Conservation (phyloP, 768 basidiomycete species). For the Lactarius akahatsu region DNA sequence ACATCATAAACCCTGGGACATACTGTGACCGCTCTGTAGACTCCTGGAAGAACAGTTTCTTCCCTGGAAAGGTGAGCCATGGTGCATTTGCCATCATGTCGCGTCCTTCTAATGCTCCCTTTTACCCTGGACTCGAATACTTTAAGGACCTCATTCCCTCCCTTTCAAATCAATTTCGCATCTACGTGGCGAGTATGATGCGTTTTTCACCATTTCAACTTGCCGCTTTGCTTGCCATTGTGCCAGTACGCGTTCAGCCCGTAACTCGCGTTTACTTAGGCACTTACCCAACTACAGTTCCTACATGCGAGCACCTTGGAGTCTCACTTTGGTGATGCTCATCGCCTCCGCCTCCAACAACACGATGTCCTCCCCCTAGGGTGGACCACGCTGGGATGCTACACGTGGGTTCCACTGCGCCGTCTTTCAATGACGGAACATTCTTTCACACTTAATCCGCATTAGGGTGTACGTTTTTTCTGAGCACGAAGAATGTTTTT, state of each 20-base stretch:
- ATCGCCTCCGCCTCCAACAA: conserved; percentile 9
- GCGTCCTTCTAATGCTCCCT: not conserved
- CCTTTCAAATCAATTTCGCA: not conserved
- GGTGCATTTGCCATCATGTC: not conserved
- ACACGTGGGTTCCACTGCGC: conserved; percentile 44
- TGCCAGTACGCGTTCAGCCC: conserved; percentile 5
- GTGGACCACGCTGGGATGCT: conserved; percentile 63
- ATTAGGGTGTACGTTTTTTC: conserved; percentile 47
- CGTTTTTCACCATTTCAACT: conserved; percentile 10
- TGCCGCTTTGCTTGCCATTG: not conserved
- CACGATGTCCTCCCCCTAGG: conserved; percentile 44
- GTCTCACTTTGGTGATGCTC: not conserved
- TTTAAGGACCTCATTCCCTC: conserved; percentile 10
- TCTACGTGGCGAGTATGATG: conserved; percentile 15
- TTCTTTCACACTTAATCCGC: conserved; percentile 35
- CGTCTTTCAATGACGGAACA: not conserved
- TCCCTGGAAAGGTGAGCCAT: conserved; percentile 12
- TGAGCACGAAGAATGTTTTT: not conserved
- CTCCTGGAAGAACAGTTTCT: conserved; percentile 6
- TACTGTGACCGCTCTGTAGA: not conserved
- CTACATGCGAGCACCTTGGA: not conserved
- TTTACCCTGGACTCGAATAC: not conserved
- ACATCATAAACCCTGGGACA: not conserved
- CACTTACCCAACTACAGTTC: not conserved
- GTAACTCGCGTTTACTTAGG: not conserved